Evolutionary conservation across 805 yeast genomes (phyloP).

Genomic region (Tetrapisispora pingtungensis): DNA sequence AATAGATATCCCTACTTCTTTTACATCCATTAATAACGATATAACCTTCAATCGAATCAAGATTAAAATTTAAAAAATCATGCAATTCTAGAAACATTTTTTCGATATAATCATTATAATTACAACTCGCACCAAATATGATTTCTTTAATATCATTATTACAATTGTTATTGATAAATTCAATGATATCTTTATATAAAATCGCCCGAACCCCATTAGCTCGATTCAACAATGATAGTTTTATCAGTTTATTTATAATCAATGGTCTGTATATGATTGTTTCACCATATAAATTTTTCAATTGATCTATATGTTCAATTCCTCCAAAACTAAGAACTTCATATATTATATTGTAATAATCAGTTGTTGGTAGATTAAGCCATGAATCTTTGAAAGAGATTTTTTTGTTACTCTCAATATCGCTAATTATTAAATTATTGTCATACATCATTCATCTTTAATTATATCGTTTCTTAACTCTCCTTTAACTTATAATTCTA

Average conservation of each 20-base stretch:
- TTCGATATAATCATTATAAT: constrained; percentile 13
- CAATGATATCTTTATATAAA: constrained; percentile 5
- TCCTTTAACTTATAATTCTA: too few species aligned
- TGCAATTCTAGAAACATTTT: constrained; percentile 15
- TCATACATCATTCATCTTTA: background rate
- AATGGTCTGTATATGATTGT: background rate
- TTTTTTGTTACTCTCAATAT: constrained; percentile 12
- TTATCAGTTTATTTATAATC: constrained; percentile 17
- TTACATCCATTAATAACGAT: constrained; percentile 8
- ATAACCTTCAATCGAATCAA: constrained; percentile 16
- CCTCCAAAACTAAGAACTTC: constrained; percentile 25
- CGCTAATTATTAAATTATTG: background rate
- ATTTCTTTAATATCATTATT: background rate
- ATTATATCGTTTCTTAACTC: too few species aligned
- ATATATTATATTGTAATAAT: constrained; percentile 7
- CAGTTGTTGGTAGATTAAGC: constrained; percentile 7
- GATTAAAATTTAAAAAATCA: constrained; percentile 10
- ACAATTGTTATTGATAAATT: background rate
- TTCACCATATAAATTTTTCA: background rate
- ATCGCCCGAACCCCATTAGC: constrained; percentile 12
- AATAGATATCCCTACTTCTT: constrained; percentile 24
- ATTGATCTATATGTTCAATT: constrained; percentile 9
- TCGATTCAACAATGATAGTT: constrained; percentile 17
- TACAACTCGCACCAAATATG: background rate
- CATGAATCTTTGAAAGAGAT: constrained; percentile 22